Conservation (phyloP, 2,329 filamentous ascomycete species). For the Calonectria pauciramosa region DNA sequence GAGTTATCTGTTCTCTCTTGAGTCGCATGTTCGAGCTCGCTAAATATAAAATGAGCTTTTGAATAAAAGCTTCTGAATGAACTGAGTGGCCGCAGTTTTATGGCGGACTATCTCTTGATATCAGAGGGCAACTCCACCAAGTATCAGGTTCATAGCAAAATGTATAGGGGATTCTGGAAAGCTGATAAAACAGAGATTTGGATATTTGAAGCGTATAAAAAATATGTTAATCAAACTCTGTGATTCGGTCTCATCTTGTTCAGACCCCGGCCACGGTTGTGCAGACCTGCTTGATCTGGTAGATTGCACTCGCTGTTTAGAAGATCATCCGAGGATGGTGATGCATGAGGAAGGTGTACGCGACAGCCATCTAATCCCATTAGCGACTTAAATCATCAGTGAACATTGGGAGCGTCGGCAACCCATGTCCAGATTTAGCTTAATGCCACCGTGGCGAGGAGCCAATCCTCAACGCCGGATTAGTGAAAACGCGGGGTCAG, state of each 20-base stretch:
- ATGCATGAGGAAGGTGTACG: neutral
- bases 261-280: too few species aligned
- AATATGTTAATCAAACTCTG: neutral
- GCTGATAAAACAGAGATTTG: too few species aligned
- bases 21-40: neutral
- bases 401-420: neutral
- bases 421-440: neutral
- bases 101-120: too few species aligned
- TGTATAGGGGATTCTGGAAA: too few species aligned
- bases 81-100: neutral
- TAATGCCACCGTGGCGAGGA: neutral
- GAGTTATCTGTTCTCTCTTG: neutral
- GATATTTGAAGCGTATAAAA: too few species aligned
- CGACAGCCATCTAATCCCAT: neutral
- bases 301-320: neutral
- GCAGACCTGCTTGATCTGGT: too few species aligned
- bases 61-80: neutral
- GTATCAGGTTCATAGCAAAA: too few species aligned
- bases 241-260: neutral
- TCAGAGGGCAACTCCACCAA: too few species aligned
- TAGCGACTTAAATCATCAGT: neutral
- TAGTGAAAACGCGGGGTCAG: neutral
- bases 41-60: neutral
- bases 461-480: neutral
- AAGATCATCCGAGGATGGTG: neutral